A percentile compares a stretch with the other conserved stretches of the same genome.
Conservation (phyloP, 164 flowering plant species). For the Annona squamosa region DNA sequence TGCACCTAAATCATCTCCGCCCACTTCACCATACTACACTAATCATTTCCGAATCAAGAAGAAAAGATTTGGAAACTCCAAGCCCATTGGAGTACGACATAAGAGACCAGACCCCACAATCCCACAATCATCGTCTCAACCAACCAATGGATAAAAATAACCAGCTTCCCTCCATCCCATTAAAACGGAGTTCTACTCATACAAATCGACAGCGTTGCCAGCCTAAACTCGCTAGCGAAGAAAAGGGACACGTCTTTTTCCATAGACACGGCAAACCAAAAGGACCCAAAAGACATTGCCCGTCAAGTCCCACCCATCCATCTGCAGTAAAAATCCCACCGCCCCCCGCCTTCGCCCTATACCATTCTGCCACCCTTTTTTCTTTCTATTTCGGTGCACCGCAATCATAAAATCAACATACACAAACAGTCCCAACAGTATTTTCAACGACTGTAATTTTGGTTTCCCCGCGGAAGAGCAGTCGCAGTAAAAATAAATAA, state of each 20-base stretch:
- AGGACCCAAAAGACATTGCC: not conserved
- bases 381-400: not conserved
- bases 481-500: not conserved
- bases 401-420: not conserved
- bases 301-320: not conserved
- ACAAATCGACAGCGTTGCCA: not conserved
- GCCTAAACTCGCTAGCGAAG: not conserved
- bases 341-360: not conserved
- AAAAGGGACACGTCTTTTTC: not conserved
- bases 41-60: too few species aligned
- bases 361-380: not conserved
- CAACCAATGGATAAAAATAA: not conserved
- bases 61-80: not conserved
- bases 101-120: not conserved
- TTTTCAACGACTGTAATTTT: not conserved
- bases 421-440: slow-evolving; percentile 2
- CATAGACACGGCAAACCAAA: not conserved
- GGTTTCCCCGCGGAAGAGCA: not conserved
- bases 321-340: slow-evolving; percentile 3
- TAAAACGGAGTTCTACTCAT: not conserved
- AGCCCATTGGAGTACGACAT: not conserved
- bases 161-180: not conserved
- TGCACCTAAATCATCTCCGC: not conserved
- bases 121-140: not conserved
- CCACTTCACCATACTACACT: not conserved